Evolutionary conservation across 495 filamentous ascomycete species (phyloP).

Genomic region (Letharia lupina): DNA sequence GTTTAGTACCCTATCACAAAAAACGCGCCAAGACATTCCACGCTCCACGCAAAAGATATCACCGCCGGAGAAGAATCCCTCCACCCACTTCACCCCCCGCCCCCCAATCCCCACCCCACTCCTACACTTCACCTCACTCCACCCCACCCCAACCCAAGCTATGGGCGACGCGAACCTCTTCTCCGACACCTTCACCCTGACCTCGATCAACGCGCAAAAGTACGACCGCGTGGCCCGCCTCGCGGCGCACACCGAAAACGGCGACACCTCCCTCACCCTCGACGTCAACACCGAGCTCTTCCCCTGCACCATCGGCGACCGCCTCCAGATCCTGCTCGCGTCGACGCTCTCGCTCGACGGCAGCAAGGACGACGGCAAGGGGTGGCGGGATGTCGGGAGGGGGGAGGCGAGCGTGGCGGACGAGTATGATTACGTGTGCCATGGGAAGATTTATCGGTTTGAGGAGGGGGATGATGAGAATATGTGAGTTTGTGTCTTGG

Average conservation of each 20-base stretch:
- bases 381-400: slow-evolving; percentile 71
- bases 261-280: slow-evolving; percentile 64
- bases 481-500: slow-evolving; percentile 54
- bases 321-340: slow-evolving; percentile 68
- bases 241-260: slow-evolving; percentile 59
- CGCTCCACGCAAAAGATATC: too few species aligned
- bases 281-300: slow-evolving; percentile 95
- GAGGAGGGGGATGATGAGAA: slow-evolving; percentile 76
- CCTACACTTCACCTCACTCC: too few species aligned
- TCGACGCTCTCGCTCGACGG: slow-evolving; percentile 82
- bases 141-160: too few species aligned
- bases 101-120: too few species aligned
- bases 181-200: slow-evolving; percentile 84
- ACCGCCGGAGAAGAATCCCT: too few species aligned
- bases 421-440: slow-evolving; percentile 92
- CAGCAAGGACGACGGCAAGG: slow-evolving; percentile 58
- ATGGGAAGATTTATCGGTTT: slow-evolving; percentile 96
- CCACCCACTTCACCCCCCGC: too few species aligned
- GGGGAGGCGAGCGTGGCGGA: slow-evolving; percentile 77
- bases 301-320: slow-evolving; percentile 62
- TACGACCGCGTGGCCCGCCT: slow-evolving; percentile 93
- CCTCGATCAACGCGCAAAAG: slow-evolving; percentile 64
- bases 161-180: slow-evolving; percentile 80
- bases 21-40: too few species aligned
- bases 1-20: too few species aligned